These are phyloP conservation scores for Catunica adiposa DNA, from an alignment of 2,329 filamentous ascomycete species.

Conservation along the genomic window DNA sequence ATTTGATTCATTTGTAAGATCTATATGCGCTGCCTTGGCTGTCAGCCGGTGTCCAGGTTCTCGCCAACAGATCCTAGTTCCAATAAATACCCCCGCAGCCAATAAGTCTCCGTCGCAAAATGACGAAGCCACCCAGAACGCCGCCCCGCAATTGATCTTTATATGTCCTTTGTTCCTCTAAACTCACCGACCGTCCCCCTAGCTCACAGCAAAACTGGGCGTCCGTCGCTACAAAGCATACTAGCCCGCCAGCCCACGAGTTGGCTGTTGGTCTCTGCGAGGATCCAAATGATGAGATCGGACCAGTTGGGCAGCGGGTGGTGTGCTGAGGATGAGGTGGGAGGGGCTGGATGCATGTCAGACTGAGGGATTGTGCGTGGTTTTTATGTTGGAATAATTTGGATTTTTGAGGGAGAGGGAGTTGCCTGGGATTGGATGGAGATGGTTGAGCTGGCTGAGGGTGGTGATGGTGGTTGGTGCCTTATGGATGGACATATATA, in stretches of 20 bases:
- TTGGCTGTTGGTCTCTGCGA: no score
- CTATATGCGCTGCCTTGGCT: no score
- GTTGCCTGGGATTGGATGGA: not conserved
- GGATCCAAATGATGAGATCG: no score
- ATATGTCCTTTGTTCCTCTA: not conserved
- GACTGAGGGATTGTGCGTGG: not conserved
- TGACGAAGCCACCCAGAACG: not conserved
- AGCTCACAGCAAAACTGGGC: not conserved
- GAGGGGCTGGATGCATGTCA: constrained; percentile 1
- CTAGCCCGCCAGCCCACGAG: not conserved
- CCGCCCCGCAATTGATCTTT: not conserved
- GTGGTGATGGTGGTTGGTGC: not conserved
- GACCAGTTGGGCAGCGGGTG: not conserved
- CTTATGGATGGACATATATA: constrained; percentile 1
- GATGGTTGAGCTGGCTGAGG: not conserved
- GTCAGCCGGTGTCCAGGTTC: no score
- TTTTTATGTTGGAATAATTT: not conserved
- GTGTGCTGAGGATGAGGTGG: not conserved
- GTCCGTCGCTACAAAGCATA: not conserved
- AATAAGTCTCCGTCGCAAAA: not conserved
- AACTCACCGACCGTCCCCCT: not conserved
- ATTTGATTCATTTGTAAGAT: no score
- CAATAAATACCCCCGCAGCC: no score
- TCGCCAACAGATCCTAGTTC: no score
- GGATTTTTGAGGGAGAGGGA: not conserved